Percentiles rank a stretch among this genome's conserved stretches.
Evolutionary conservation across 768 basidiomycete species (phyloP).

Genomic region (Brasilioporus rufonigricans): DNA sequence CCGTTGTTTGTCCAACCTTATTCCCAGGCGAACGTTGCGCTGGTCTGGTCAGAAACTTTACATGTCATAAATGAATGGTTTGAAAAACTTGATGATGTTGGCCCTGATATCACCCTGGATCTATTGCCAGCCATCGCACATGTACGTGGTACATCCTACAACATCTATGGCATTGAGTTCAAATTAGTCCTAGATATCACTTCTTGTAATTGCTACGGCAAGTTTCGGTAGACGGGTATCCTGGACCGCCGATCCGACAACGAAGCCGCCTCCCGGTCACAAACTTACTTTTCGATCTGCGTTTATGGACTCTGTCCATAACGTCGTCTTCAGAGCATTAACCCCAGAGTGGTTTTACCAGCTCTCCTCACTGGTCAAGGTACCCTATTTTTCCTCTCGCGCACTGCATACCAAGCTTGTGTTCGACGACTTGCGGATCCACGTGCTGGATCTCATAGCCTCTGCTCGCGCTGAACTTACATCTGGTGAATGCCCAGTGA

Average conservation of each 20-base stretch:
- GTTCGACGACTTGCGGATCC: conserved; percentile 36
- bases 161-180: neutral
- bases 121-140: conserved; percentile 7
- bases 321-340: conserved; percentile 30
- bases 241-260: conserved; percentile 31
- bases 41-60: conserved; percentile 48
- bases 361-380: conserved; percentile 19
- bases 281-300: conserved; percentile 39
- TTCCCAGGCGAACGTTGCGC: conserved; percentile 41
- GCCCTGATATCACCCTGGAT: conserved; percentile 22
- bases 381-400: conserved; percentile 37
- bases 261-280: conserved; percentile 28
- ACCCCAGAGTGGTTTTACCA: conserved; percentile 35
- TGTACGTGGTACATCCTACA: conserved; percentile 5
- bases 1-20: neutral
- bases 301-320: conserved; percentile 15
- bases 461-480: conserved; percentile 37
- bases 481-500: conserved; percentile 21
- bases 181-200: conserved; percentile 26
- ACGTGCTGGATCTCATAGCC: conserved; percentile 43
- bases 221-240: conserved; percentile 40
- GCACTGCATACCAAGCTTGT: conserved; percentile 29
- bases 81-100: conserved; percentile 30
- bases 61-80: conserved; percentile 44
- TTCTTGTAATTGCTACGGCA: conserved; percentile 41